Percentiles rank a stretch among this genome's conserved stretches.
Conservation (phyloP, 805 yeast species). For the Spathaspora boniae region DNA sequence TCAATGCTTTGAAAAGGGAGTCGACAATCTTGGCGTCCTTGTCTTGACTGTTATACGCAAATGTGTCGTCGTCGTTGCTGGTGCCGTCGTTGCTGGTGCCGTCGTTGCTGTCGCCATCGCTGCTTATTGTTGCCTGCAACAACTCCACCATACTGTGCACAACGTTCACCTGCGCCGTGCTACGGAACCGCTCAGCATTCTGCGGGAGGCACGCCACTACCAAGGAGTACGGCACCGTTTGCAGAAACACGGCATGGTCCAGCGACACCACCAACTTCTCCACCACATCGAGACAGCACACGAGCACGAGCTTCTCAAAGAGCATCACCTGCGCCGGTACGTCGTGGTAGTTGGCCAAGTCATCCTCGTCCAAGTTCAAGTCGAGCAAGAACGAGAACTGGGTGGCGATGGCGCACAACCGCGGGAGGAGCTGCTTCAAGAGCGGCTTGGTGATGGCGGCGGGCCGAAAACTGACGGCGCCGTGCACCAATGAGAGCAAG, state of each 20-base stretch:
- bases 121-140: no score
- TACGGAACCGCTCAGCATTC: slow-evolving; percentile 41
- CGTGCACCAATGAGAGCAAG: slow-evolving; percentile 53
- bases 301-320: slow-evolving; percentile 48
- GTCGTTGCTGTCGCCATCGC: slow-evolving; percentile 34
- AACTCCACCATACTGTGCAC: slow-evolving; percentile 54
- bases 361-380: slow-evolving; percentile 20
- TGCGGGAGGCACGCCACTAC: slow-evolving; percentile 44
- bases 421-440: slow-evolving; percentile 15
- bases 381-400: slow-evolving; percentile 25
- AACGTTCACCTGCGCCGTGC: slow-evolving; percentile 43
- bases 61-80: slow-evolving; percentile 33
- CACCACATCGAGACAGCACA: slow-evolving; percentile 53
- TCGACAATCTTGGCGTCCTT: slow-evolving; percentile 18
- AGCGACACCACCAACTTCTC: slow-evolving; percentile 42
- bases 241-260: slow-evolving; percentile 27
- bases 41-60: slow-evolving; percentile 18
- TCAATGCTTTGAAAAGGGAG: slow-evolving; percentile 32
- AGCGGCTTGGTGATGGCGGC: slow-evolving; percentile 49
- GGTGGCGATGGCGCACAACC: slow-evolving; percentile 15
- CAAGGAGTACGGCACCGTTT: no score
- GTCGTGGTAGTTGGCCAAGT: slow-evolving; percentile 24
- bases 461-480: slow-evolving; percentile 55
- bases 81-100: slow-evolving; percentile 37
- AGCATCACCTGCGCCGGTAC: slow-evolving; percentile 28